Percentiles rank a stretch among this genome's conserved stretches.
Conservation (phyloP, 2,329 filamentous ascomycete genomes). For the Westerdykella aurantiaca region DNA sequence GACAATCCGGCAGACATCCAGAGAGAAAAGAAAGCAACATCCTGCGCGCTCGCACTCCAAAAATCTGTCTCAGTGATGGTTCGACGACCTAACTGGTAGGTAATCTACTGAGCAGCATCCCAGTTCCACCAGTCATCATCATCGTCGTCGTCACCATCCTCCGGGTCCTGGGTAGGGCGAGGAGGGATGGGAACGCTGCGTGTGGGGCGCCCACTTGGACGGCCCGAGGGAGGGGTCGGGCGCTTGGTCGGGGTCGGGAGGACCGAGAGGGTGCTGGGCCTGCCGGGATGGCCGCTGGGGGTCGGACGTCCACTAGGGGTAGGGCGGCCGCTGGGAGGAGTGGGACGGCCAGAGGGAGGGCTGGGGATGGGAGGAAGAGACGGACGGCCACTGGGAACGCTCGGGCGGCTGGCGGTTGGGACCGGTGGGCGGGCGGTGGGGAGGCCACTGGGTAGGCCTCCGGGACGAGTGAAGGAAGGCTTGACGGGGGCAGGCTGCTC, state of each 20-base stretch:
- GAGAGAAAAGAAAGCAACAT: too few relatives aligned
- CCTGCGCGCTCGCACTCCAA: too few relatives aligned
- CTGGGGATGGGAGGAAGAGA: slow-evolving; percentile 1
- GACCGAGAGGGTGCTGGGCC: background rate
- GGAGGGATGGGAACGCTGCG: background rate
- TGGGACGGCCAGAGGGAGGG: slow-evolving; percentile 3
- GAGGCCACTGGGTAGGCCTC: slow-evolving; percentile 1
- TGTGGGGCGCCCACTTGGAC: background rate
- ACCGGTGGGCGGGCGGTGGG: slow-evolving; percentile 6
- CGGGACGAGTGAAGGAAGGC: slow-evolving; percentile 2
- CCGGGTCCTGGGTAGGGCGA: background rate
- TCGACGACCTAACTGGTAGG: too few relatives aligned
- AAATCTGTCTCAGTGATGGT: too few relatives aligned
- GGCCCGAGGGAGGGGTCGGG: background rate
- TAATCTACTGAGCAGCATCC: background rate
- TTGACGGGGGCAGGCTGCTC: background rate
- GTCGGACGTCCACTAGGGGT: background rate
- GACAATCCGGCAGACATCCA: too few relatives aligned
- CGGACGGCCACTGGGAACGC: slow-evolving; percentile 4
- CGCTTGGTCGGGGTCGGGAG: background rate
- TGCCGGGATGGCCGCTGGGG: background rate
- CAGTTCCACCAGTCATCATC: background rate
- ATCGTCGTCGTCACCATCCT: background rate
- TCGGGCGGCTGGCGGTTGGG: slow-evolving; percentile 8
- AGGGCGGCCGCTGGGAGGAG: background rate